A percentile compares a stretch with the other conserved stretches of the same genome.
phyloP scores from a whole-genome alignment of 2,329 filamentous ascomycete genomes.

The Penicillium janthinellum region DNA sequence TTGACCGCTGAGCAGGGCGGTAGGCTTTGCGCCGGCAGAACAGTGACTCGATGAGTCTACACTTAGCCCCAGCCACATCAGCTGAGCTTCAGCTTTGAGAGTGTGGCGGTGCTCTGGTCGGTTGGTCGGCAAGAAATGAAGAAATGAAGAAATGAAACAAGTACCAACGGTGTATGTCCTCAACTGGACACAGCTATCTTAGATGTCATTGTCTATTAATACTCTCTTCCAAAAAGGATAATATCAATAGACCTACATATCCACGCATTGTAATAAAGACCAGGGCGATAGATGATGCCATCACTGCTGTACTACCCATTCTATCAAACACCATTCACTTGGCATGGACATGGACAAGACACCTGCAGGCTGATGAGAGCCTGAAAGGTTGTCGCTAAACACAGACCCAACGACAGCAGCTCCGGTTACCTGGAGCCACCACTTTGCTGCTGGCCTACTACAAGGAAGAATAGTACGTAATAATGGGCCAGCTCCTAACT shows the following conservation, averaged over 20 bases:
- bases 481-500: neutral
- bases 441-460: neutral
- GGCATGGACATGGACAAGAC: neutral
- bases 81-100: neutral
- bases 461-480: neutral
- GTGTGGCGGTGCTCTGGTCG: slow-evolving; percentile 15
- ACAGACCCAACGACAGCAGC: neutral
- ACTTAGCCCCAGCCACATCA: slow-evolving; percentile 1
- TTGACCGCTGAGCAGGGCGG: neutral
- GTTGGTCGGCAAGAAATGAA: neutral
- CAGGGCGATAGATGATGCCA: slow-evolving; percentile 14
- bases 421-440: neutral
- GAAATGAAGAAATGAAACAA: neutral
- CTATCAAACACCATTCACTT: neutral
- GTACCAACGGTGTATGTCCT: too few species aligned
- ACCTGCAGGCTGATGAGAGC: neutral
- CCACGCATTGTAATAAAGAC: slow-evolving; percentile 5
- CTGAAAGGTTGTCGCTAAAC: neutral
- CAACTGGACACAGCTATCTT: too few species aligned
- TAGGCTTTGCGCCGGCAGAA: neutral
- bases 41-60: too few species aligned
- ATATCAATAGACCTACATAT: neutral
- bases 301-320: slow-evolving; percentile 4
- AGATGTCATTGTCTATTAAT: too few species aligned
- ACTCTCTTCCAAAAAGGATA: neutral